phyloP scores from a whole-genome alignment of 2,329 filamentous ascomycete genomes.

The Venturia aucupariae region DNA sequence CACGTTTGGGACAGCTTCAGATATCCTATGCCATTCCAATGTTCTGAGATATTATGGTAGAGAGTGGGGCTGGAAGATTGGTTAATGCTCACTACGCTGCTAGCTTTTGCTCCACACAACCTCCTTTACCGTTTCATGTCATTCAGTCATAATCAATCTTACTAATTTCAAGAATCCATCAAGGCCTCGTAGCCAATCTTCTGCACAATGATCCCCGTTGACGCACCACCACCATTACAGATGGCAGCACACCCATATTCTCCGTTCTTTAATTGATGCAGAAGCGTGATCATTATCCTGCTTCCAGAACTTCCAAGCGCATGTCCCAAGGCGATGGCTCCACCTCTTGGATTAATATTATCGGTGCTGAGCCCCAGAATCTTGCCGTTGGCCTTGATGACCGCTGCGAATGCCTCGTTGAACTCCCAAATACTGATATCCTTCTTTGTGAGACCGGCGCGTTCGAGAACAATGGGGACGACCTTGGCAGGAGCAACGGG shows the following conservation, averaged over 20 bases:
- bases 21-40: too few species aligned
- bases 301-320: constrained; percentile 89
- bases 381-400: constrained; percentile 92
- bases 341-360: constrained; percentile 78
- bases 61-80: too few species aligned
- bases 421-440: constrained; percentile 96
- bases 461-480: constrained; percentile 77
- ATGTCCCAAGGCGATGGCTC: constrained; percentile 86
- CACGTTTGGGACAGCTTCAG: too few species aligned
- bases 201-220: constrained; percentile 86
- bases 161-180: neutral
- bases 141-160: neutral
- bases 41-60: too few species aligned
- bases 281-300: constrained; percentile 76
- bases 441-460: constrained; percentile 82
- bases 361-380: constrained; percentile 73
- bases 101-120: too few species aligned
- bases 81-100: too few species aligned
- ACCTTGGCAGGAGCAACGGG: constrained; percentile 86
- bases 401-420: constrained; percentile 94
- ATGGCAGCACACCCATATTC: constrained; percentile 95
- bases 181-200: constrained; percentile 44
- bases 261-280: constrained; percentile 84
- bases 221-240: constrained; percentile 91
- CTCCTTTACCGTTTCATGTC: neutral